Conservation (phyloP, 2,329 filamentous ascomycete genomes). For the Dendrostoma leiphaemia region DNA sequence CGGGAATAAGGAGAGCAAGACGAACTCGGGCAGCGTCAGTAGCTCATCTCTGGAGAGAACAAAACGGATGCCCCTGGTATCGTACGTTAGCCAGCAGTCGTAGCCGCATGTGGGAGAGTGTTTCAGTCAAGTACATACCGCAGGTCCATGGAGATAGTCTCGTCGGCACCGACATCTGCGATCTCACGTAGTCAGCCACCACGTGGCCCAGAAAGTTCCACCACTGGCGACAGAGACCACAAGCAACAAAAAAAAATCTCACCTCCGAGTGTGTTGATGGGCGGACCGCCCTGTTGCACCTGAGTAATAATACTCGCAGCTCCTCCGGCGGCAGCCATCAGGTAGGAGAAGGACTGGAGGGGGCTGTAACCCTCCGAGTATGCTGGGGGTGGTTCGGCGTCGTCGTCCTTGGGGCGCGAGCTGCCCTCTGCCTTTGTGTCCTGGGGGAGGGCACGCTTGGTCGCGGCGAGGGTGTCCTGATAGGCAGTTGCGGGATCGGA, state of each 20-base stretch:
- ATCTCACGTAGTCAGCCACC: conserved; percentile 19
- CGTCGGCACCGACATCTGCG: conserved; percentile 78
- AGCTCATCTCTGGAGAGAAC: conserved; percentile 93
- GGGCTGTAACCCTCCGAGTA: conserved; percentile 95
- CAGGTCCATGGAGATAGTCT: conserved; percentile 92
- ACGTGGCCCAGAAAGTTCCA: too few relatives aligned
- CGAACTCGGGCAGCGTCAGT: conserved; percentile 93
- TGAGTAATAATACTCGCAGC: conserved; percentile 99
- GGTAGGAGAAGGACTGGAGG: conserved; percentile 87
- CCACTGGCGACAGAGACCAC: too few relatives aligned
- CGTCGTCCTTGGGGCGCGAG: conserved; percentile 68
- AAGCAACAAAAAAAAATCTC: too few relatives aligned
- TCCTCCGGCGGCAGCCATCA: conserved; percentile 97
- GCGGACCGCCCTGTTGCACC: conserved; percentile 89
- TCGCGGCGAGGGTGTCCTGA: conserved; percentile 63
- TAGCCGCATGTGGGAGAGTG: not conserved
- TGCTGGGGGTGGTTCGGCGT: conserved; percentile 90
- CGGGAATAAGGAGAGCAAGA: conserved; percentile 93
- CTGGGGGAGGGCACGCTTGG: conserved; percentile 78
- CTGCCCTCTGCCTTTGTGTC: conserved; percentile 73
- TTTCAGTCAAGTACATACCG: conserved; percentile 58
- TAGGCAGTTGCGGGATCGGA: conserved; percentile 36
- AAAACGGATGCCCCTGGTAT: conserved; percentile 79
- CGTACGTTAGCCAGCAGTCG: not conserved
- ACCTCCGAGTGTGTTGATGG: conserved; percentile 88